phyloP scores from a whole-genome alignment of 306 rosid genomes.

The Elaeagnus macrophylla region DNA sequence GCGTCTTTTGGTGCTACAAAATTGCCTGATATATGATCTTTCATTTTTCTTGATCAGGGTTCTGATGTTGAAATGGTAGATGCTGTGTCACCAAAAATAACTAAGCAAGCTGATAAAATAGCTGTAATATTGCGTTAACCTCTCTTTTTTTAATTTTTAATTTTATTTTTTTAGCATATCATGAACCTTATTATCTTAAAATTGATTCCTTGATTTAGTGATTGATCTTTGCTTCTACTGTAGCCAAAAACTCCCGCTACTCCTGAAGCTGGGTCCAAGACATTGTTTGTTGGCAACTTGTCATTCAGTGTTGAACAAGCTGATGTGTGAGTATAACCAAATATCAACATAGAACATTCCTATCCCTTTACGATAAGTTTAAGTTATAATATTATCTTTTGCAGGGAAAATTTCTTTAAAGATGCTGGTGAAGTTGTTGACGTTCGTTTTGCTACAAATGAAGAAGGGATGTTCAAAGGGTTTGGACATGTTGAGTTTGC shows the following conservation, averaged over 20 bases:
- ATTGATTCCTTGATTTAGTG: constrained; percentile 14
- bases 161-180: background rate
- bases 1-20: too few species aligned
- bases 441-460: constrained; percentile 46
- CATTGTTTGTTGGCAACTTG: constrained; percentile 70
- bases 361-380: background rate
- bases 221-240: background rate
- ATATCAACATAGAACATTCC: too few species aligned
- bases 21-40: too few species aligned
- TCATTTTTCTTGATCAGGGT: constrained; percentile 23
- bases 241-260: constrained; percentile 71
- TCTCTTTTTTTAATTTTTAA: background rate
- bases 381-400: constrained; percentile 7
- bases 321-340: constrained; percentile 52
- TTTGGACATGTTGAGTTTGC: constrained; percentile 85
- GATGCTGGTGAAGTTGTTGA: constrained; percentile 57
- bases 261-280: constrained; percentile 35
- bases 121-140: constrained; percentile 23
- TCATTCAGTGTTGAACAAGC: constrained; percentile 31
- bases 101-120: constrained; percentile 21
- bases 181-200: too few species aligned
- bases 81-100: constrained; percentile 27
- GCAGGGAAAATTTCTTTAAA: constrained; percentile 65
- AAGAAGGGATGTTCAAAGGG: constrained; percentile 51
- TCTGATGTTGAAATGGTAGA: constrained; percentile 65